phyloP scores from a whole-genome alignment of 495 filamentous ascomycete species.

The Penicillium cinerascens region DNA sequence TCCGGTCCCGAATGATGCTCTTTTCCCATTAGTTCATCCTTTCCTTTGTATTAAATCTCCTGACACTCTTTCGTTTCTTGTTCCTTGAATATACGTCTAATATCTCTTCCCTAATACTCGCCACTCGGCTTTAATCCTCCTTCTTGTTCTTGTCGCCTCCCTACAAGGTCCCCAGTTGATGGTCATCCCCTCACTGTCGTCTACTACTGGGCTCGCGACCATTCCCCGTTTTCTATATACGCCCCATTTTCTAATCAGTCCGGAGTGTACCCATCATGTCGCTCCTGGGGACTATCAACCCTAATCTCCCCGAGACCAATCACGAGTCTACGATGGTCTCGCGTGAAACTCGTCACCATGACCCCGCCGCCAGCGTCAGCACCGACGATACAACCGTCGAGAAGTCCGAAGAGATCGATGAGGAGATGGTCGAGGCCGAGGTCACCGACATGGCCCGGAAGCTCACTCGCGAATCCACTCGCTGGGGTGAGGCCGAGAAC shows the following conservation, averaged over 20 bases:
- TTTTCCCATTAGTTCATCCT: not conserved
- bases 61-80: slow-evolving; percentile 1
- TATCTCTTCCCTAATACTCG: not conserved
- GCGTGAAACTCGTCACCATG: slow-evolving; percentile 20
- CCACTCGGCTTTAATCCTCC: slow-evolving; percentile 1
- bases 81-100: not conserved
- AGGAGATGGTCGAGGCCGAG: slow-evolving; percentile 34
- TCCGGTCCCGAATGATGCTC: not conserved
- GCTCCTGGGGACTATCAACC: slow-evolving; percentile 38
- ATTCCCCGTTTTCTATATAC: not conserved
- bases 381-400: slow-evolving; percentile 34
- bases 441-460: slow-evolving; percentile 46
- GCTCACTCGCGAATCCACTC: slow-evolving; percentile 46
- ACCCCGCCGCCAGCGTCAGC: slow-evolving; percentile 25
- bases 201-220: slow-evolving; percentile 7
- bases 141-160: slow-evolving; percentile 2
- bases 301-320: slow-evolving; percentile 22
- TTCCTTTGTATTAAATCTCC: not conserved
- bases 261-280: slow-evolving; percentile 30
- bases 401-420: slow-evolving; percentile 23
- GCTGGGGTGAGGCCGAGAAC: slow-evolving; percentile 35
- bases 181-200: slow-evolving; percentile 11
- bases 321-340: slow-evolving; percentile 7
- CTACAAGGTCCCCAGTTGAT: slow-evolving; percentile 7
- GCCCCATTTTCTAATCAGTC: not conserved